Conservation (phyloP, 345 rosid species). For the Microthlaspi erraticum region DNA sequence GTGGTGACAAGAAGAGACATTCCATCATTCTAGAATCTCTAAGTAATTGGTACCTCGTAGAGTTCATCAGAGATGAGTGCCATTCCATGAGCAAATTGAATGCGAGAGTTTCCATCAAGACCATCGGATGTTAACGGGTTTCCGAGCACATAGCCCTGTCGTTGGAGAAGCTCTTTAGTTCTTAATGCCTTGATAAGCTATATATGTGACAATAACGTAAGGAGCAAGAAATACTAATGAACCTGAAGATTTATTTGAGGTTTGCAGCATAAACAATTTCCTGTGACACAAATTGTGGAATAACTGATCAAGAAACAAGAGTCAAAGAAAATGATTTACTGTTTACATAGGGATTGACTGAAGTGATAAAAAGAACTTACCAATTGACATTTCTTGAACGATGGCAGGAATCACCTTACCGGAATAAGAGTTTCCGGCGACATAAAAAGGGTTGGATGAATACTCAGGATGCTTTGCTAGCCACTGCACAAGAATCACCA, state of each 20-base stretch:
- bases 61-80: constrained; percentile 57
- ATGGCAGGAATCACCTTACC: constrained; percentile 32
- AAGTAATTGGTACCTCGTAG: constrained; percentile 50
- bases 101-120: constrained; percentile 6
- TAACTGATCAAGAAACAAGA: background rate
- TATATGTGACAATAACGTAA: background rate
- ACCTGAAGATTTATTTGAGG: constrained; percentile 65
- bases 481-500: constrained; percentile 35
- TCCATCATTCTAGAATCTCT: background rate
- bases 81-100: constrained; percentile 53
- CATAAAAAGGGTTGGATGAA: constrained; percentile 37
- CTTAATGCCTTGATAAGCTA: background rate
- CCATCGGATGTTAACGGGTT: constrained; percentile 2
- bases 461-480: constrained; percentile 33
- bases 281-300: constrained; percentile 45
- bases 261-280: constrained; percentile 48
- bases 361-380: constrained; percentile 11
- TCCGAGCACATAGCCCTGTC: constrained; percentile 26
- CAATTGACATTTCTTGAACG: constrained; percentile 36
- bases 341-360: too few relatives aligned
- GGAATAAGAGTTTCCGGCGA: constrained; percentile 36
- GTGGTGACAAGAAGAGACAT: background rate
- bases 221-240: background rate
- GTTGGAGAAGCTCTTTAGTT: background rate
- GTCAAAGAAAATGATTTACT: background rate